Base-by-base conservation (phyloP, 75 land plant genomes). In the Picea glauca region DNA sequence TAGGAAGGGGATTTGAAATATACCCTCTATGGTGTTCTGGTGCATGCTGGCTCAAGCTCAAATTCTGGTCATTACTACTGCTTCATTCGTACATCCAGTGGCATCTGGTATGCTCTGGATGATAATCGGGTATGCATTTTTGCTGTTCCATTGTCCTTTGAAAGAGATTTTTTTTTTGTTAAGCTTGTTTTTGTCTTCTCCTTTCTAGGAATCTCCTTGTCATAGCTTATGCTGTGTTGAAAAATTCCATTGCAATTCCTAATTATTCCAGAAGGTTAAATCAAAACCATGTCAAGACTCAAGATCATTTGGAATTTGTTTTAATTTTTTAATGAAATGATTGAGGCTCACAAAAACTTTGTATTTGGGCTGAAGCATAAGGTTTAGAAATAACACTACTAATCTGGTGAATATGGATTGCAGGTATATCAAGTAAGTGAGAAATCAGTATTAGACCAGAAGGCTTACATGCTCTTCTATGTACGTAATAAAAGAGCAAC, bases 381-480 rank as follows among this genome's bases (percentile, higher is more conserved):
- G 72, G 31, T 38, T 35, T 17, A 68, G 40, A 5, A 35, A 68
- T 68, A 68, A 40, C 7, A 40, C 50, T 38, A 18, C 43, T 65
- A 31, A 65, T 65, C 21, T 6, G 35, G 18, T 68, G 18, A 8
- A 68, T 68, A 32, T 68, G 72, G 20, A 14, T 58, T 81, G 70
- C 90, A 96, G 99, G 99, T 96, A 60, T 57, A 58, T 63, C 93
- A 89, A 82, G 95, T 94, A 30, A 89, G 87, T 83, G 98, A 96
- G 81, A 85, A 75, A 74, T 79, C 78, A 33, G 99, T 94, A 20
- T 66, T 94, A n/a, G 86, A 89, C 7, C 95, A 94, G 81, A 89
- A 96, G 83, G 99, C 99, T 2, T 96, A 96, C 80, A 96, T 96
- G 87, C 78, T 96, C 35, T 94, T 96, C 83, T 96, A 96, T 84